These are phyloP conservation scores for Scolecobasidium constrictum DNA, from an alignment of 2,329 filamentous ascomycete genomes.

Conservation along the genomic window DNA sequence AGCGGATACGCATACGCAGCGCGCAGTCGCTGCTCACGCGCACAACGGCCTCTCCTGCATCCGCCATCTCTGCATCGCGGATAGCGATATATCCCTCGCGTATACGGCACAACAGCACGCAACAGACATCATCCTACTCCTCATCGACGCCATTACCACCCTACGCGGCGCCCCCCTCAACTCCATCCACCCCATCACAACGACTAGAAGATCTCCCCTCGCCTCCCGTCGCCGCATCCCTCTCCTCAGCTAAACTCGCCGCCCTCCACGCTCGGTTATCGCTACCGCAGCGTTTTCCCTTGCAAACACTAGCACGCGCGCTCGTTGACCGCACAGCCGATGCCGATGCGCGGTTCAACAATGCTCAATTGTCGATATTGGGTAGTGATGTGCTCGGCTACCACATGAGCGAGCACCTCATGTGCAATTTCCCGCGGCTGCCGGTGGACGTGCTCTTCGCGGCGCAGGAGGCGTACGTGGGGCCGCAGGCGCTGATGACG, in stretches of 20 bases:
- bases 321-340: slow-evolving; percentile 83
- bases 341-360: slow-evolving; percentile 72
- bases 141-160: background rate
- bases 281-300: slow-evolving; percentile 69
- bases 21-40: slow-evolving; percentile 44
- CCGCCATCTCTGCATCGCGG: too few relatives aligned
- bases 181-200: background rate
- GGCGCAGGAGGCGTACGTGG: slow-evolving; percentile 74
- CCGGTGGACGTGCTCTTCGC: slow-evolving; percentile 82
- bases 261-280: slow-evolving; percentile 84
- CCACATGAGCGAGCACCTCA: slow-evolving; percentile 77
- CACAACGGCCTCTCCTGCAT: too few relatives aligned
- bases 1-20: slow-evolving; percentile 50
- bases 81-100: too few relatives aligned
- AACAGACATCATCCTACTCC: slow-evolving; percentile 4
- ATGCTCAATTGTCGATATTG: slow-evolving; percentile 68
- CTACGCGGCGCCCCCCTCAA: background rate
- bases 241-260: slow-evolving; percentile 74
- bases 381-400: slow-evolving; percentile 78
- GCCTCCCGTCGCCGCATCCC: slow-evolving; percentile 56
- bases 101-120: too few relatives aligned
- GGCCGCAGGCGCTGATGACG: slow-evolving; percentile 59
- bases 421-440: slow-evolving; percentile 82
- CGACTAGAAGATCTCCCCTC: slow-evolving; percentile 46
- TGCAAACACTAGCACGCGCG: slow-evolving; percentile 75